Conservation (phyloP, 176 grass and related monocot genomes). For the Avena atlantica region DNA sequence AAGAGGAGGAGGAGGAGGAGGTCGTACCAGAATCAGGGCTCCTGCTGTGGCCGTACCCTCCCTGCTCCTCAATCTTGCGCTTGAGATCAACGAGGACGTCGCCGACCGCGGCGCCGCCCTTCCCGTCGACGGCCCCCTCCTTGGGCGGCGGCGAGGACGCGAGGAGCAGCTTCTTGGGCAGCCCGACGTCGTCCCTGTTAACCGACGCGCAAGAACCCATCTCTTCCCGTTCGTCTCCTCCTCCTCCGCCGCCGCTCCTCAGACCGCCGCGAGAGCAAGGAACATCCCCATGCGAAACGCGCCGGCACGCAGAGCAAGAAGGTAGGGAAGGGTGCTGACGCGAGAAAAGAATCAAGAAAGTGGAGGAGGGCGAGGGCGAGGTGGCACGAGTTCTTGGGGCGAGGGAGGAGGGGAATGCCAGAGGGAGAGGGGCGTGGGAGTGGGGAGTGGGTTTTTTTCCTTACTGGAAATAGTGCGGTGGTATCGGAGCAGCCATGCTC, state of each 20-base stretch:
- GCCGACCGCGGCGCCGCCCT: slow-evolving; percentile 48
- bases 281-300: not conserved
- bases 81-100: slow-evolving; percentile 49
- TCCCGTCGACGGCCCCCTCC: slow-evolving; percentile 42
- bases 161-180: slow-evolving; percentile 58
- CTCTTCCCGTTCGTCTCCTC: slow-evolving; percentile 31
- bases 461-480: slow-evolving; percentile 49
- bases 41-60: slow-evolving; percentile 40
- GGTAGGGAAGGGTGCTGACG: not conserved
- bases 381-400: slow-evolving; percentile 32
- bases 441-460: slow-evolving; percentile 38
- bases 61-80: slow-evolving; percentile 35
- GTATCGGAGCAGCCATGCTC: slow-evolving; percentile 38
- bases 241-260: not conserved
- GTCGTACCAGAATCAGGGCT: slow-evolving; percentile 68
- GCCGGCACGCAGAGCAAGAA: slow-evolving; percentile 18
- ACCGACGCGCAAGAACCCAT: slow-evolving; percentile 91
- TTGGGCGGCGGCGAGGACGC: slow-evolving; percentile 61
- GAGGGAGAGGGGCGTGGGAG: not conserved
- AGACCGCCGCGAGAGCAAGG: slow-evolving; percentile 17
- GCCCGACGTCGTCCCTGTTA: slow-evolving; percentile 53
- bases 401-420: not conserved
- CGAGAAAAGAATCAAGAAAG: slow-evolving; percentile 31
- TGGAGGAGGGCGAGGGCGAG: not conserved
- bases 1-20: not conserved